Evolutionary conservation across 805 yeast species (phyloP).

Genomic region (Candida railenensis): DNA sequence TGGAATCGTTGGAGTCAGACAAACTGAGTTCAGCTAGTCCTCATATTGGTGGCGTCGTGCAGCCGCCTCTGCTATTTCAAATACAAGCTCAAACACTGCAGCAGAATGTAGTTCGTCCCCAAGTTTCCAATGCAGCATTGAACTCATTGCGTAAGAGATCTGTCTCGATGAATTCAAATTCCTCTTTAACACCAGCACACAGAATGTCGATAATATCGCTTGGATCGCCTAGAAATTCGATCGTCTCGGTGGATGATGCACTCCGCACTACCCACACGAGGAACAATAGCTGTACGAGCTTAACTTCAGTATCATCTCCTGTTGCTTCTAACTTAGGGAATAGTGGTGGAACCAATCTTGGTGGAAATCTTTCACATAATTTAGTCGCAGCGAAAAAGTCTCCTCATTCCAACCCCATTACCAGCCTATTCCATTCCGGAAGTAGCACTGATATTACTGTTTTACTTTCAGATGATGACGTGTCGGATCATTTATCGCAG

Average conservation of each 20-base stretch:
- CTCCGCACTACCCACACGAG: constrained; percentile 24
- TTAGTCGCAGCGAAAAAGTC: constrained; percentile 5
- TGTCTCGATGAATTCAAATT: constrained; percentile 1
- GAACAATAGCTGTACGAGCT: constrained; percentile 30
- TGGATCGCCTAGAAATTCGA: constrained; percentile 34
- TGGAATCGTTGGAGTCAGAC: constrained; percentile 5
- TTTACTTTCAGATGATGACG: not conserved
- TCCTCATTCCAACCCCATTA: not conserved
- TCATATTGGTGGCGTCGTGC: not conserved
- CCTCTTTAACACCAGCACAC: constrained; percentile 1
- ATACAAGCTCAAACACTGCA: not conserved
- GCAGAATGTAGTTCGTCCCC: not conserved
- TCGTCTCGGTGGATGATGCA: constrained; percentile 37
- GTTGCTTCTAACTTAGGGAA: constrained; percentile 3
- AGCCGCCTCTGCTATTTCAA: not conserved
- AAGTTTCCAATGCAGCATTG: not conserved
- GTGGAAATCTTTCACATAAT: not conserved
- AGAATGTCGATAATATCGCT: constrained; percentile 4
- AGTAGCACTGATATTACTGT: not conserved
- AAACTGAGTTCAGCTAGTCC: constrained; percentile 4
- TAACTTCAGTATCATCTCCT: constrained; percentile 15
- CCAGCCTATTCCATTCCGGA: not conserved
- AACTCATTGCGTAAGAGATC: constrained; percentile 1
- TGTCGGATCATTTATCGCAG: not conserved
- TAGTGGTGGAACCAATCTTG: not conserved